Conservation (phyloP, 108 stramenopile genomes). For the Mayamaea pseudoterrestris region DNA sequence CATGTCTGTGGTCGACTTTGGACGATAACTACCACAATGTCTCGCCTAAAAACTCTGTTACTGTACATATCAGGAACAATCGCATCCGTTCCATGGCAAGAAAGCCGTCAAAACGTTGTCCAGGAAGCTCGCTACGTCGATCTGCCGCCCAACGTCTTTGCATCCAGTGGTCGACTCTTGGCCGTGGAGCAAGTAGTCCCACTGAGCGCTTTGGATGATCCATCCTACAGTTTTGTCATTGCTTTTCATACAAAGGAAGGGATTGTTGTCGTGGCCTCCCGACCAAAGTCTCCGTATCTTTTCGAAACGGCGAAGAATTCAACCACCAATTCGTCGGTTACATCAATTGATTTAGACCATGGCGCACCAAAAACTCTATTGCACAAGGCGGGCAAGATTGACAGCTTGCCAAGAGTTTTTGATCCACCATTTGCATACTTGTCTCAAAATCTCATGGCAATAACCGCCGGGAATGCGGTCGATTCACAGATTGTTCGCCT, state of each 20-base stretch:
- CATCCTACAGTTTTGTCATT: conserved; percentile 18
- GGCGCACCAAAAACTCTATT: not conserved
- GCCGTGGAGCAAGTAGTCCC: conserved; percentile 43
- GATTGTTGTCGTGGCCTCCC: conserved; percentile 40
- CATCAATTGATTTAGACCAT: conserved; percentile 1
- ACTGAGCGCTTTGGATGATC: conserved; percentile 2
- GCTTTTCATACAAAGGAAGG: conserved; percentile 43
- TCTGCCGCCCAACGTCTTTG: conserved; percentile 60
- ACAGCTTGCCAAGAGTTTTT: not conserved
- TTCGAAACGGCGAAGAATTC: not conserved
- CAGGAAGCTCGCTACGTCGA: conserved; percentile 25
- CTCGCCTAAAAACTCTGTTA: no score
- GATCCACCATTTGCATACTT: conserved; percentile 25
- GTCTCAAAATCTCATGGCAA: conserved; percentile 23
- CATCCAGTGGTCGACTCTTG: conserved; percentile 57
- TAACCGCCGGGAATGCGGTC: conserved; percentile 44
- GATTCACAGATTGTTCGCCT: conserved; percentile 35
- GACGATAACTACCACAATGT: no score
- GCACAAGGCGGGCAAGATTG: not conserved
- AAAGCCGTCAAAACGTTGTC: not conserved
- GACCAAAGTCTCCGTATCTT: conserved; percentile 10
- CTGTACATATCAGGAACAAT: no score
- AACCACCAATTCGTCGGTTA: not conserved
- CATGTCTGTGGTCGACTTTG: no score
- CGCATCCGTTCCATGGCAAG: not conserved